Percentiles rank a stretch among this genome's conserved stretches.
These are phyloP conservation scores for Beauveria rudraprayagi DNA, from an alignment of 2,329 filamentous ascomycete genomes.

Conservation along the genomic window DNA sequence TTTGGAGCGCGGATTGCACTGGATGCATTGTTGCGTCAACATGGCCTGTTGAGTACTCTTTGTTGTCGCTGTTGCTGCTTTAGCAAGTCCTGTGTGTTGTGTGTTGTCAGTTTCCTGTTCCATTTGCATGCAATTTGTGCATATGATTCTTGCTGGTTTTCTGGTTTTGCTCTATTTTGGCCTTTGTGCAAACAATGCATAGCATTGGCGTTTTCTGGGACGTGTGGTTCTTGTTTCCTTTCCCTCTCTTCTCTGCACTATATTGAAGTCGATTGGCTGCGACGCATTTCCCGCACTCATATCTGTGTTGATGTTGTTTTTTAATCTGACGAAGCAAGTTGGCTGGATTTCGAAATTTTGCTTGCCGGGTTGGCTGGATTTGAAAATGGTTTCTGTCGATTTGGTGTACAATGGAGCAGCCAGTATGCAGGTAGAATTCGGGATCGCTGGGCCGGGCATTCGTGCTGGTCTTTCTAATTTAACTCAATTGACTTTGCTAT, in stretches of 20 bases:
- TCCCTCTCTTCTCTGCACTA: neutral
- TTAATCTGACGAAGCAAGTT: neutral
- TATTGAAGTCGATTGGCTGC: neutral
- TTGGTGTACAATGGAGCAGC: slow-evolving; percentile 4
- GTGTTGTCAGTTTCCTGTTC: neutral
- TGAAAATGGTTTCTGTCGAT: slow-evolving; percentile 1
- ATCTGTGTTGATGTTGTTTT: slow-evolving; percentile 3
- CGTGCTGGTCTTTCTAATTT: slow-evolving; percentile 1
- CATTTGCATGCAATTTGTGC: neutral
- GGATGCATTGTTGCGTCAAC: neutral
- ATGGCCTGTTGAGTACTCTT: neutral
- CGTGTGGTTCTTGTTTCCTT: neutral
- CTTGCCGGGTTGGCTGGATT: neutral
- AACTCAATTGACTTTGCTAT: neutral
- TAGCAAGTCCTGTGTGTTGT: neutral
- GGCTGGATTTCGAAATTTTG: slow-evolving; percentile 3
- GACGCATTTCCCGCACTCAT: neutral
- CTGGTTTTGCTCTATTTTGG: neutral
- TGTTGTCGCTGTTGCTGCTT: neutral
- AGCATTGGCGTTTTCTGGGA: slow-evolving; percentile 5
- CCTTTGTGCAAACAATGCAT: neutral
- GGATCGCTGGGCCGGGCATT: neutral
- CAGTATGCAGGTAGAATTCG: neutral
- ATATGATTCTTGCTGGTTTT: neutral
- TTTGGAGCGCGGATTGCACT: neutral